Evolutionary conservation across 2,329 filamentous ascomycete genomes (phyloP).

Genomic region (Albifimbria verrucaria): DNA sequence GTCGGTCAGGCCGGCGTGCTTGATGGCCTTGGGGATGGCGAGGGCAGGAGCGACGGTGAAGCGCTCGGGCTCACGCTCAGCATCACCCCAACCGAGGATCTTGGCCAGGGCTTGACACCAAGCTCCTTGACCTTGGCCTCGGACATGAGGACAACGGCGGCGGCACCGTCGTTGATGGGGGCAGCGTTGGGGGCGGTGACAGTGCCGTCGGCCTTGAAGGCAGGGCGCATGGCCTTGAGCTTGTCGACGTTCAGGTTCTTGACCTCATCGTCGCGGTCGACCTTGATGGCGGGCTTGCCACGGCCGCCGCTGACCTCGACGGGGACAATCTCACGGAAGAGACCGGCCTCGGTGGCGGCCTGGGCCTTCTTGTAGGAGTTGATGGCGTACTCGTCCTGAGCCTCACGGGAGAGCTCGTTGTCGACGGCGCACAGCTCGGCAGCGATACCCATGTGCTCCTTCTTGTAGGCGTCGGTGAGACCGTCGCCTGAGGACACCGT

Average conservation of each 20-base stretch:
- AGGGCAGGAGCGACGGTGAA: conserved; percentile 94
- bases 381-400: conserved; percentile 95
- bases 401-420: conserved; percentile 74
- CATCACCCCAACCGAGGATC: conserved; percentile 96
- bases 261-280: conserved; percentile 90
- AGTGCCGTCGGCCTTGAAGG: conserved; percentile 79
- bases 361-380: conserved; percentile 92
- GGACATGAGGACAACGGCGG: conserved; percentile 88
- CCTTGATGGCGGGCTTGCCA: conserved; percentile 78
- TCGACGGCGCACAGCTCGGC: conserved; percentile 90
- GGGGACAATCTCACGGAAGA: conserved; percentile 87
- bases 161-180: conserved; percentile 91
- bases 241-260: conserved; percentile 89
- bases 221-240: conserved; percentile 80
- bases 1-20: conserved; percentile 81
- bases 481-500: conserved; percentile 94
- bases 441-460: conserved; percentile 94
- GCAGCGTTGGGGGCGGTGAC: conserved; percentile 96
- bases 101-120: conserved; percentile 89
- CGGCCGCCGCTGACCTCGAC: conserved; percentile 84
- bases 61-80: conserved; percentile 84
- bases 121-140: conserved; percentile 93
- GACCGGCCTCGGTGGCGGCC: conserved; percentile 74
- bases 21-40: conserved; percentile 94
- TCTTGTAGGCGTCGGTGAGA: conserved; percentile 89